phyloP scores from a whole-genome alignment of 164 flowering plant genomes.

The Annona cherimola region DNA sequence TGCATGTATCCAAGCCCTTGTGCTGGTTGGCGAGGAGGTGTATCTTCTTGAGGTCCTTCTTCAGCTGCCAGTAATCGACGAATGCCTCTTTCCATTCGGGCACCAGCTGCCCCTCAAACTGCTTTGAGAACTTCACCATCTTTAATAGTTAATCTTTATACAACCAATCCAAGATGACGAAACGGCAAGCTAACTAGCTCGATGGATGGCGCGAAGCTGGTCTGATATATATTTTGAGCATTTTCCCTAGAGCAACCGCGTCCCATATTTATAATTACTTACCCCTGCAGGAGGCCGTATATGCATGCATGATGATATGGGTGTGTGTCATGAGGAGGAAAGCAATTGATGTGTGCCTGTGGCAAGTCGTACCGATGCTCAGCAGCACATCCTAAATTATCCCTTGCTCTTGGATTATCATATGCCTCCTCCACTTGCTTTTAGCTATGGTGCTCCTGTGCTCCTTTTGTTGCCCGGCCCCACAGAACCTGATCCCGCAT shows the following conservation, averaged over 20 bases:
- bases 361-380: slow-evolving; percentile 28
- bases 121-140: slow-evolving; percentile 97
- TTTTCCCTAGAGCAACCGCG: slow-evolving; percentile 16
- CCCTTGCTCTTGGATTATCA: slow-evolving; percentile 27
- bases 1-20: not conserved
- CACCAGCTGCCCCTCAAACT: slow-evolving; percentile 87
- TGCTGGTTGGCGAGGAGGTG: slow-evolving; percentile 30
- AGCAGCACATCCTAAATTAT: slow-evolving; percentile 68
- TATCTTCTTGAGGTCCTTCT: slow-evolving; percentile 80
- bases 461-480: not conserved
- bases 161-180: too few species aligned
- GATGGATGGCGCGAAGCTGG: slow-evolving; percentile 1
- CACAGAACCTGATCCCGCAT: not conserved
- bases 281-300: too few species aligned
- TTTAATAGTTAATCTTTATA: not conserved
- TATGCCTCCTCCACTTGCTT: slow-evolving; percentile 20
- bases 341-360: slow-evolving; percentile 24
- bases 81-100: slow-evolving; percentile 99
- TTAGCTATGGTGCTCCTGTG: slow-evolving; percentile 27
- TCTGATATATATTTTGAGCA: slow-evolving; percentile 13
- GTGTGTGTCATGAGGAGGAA: slow-evolving; percentile 29
- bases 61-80: slow-evolving; percentile 86
- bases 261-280: slow-evolving; percentile 33
- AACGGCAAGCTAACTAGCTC: not conserved
- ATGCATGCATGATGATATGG: too few species aligned